These are phyloP conservation scores for Lipomyces orientalis DNA, from an alignment of 805 yeast genomes.

Conservation along the genomic window DNA sequence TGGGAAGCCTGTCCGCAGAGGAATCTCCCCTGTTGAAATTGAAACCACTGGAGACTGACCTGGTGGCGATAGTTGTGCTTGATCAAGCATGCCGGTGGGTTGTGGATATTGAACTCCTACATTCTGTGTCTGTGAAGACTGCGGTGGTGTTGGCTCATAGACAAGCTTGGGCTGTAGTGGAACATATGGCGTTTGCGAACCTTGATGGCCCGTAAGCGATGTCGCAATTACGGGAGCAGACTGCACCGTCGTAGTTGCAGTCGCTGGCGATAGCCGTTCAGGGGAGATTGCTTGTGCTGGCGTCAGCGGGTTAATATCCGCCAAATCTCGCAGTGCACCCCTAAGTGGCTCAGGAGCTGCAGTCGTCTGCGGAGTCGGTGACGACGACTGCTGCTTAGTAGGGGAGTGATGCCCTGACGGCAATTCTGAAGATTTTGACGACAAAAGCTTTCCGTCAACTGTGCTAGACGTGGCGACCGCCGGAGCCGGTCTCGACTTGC, in stretches of 20 bases:
- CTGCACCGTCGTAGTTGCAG: constrained; percentile 23
- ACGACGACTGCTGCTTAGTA: background rate
- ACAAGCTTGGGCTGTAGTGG: constrained; percentile 34
- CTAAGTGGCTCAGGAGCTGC: constrained; percentile 15
- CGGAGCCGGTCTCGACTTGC: constrained; percentile 41
- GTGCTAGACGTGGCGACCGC: constrained; percentile 41
- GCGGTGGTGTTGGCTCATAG: constrained; percentile 12
- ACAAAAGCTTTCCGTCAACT: constrained; percentile 28
- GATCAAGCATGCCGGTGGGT: constrained; percentile 1
- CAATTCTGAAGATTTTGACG: background rate
- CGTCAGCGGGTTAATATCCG: constrained; percentile 35
- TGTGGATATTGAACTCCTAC: constrained; percentile 8
- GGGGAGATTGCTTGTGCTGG: constrained; percentile 32
- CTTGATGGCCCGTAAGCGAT: constrained; percentile 37
- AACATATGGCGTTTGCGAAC: constrained; percentile 44
- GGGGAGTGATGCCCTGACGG: background rate
- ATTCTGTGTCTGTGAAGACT: background rate
- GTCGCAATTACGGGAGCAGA: constrained; percentile 18
- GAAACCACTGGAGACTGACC: background rate
- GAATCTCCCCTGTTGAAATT: background rate
- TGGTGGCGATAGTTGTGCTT: constrained; percentile 1
- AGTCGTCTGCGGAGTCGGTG: constrained; percentile 7
- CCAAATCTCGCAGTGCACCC: constrained; percentile 34
- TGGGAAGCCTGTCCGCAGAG: background rate
- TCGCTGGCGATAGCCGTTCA: constrained; percentile 12